These are phyloP conservation scores for Apiospora rasikravindrae DNA, from an alignment of 2,329 filamentous ascomycete species.

Conservation along the genomic window DNA sequence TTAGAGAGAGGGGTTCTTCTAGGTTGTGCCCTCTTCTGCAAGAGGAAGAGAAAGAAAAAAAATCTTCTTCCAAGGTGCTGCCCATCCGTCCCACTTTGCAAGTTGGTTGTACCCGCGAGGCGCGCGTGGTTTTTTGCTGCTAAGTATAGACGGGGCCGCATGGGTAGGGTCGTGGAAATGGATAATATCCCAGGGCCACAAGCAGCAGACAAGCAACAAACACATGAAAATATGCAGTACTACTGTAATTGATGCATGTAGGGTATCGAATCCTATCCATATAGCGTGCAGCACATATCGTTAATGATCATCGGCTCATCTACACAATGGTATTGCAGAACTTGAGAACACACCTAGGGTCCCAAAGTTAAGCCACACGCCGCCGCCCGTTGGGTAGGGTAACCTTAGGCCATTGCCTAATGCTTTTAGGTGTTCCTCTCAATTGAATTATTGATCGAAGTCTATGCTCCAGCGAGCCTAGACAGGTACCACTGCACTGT, in stretches of 20 bases:
- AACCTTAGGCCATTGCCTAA: neutral
- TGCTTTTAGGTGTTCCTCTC: neutral
- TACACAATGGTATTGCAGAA: neutral
- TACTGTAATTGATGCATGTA: neutral
- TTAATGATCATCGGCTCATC: neutral
- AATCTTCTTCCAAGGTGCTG: slow-evolving; percentile 13
- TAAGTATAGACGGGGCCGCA: neutral
- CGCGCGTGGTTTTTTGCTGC: neutral
- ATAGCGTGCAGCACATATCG: neutral
- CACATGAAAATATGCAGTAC: neutral
- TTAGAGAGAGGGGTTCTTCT: neutral
- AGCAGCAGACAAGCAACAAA: neutral
- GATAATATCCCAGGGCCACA: neutral
- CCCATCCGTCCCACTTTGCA: slow-evolving; percentile 3
- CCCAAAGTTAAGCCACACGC: neutral
- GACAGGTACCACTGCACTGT: neutral
- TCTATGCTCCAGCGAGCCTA: neutral
- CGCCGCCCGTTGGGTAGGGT: neutral
- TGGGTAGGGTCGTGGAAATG: neutral
- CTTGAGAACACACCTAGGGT: too few relatives aligned
- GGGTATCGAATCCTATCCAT: neutral
- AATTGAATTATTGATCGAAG: slow-evolving; percentile 3
- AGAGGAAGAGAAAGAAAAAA: neutral
- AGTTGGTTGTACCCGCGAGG: neutral
- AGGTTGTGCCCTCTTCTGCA: neutral